phyloP scores from a whole-genome alignment of 2,329 filamentous ascomycete genomes.

The Tolypocladium capitatum region DNA sequence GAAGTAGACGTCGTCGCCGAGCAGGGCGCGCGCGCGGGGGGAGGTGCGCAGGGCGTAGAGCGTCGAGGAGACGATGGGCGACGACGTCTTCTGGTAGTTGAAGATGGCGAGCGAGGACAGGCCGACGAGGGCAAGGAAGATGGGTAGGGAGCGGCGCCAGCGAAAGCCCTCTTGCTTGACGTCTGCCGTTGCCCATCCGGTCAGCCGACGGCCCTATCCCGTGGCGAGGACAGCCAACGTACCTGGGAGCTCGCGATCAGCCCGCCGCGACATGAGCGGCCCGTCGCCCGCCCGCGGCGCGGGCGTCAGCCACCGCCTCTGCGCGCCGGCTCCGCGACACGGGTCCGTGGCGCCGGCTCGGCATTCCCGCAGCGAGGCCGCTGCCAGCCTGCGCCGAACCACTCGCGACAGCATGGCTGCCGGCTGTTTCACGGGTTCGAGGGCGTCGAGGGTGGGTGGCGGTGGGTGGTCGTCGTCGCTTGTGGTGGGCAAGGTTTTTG shows the following conservation, averaged over 20 bases:
- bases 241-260: conserved; percentile 56
- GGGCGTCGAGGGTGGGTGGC: neutral
- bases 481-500: conserved; percentile 1
- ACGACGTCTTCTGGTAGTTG: conserved; percentile 97
- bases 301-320: conserved; percentile 36
- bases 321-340: conserved; percentile 8
- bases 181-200: conserved; percentile 14
- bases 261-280: conserved; percentile 50
- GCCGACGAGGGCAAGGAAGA: conserved; percentile 64
- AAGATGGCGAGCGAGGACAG: conserved; percentile 75
- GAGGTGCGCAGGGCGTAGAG: conserved; percentile 86
- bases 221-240: conserved; percentile 1
- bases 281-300: conserved; percentile 47
- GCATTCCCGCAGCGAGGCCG: conserved; percentile 9
- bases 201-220: conserved; percentile 1
- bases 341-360: conserved; percentile 3
- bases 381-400: conserved; percentile 11
- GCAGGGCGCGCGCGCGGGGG: conserved; percentile 54
- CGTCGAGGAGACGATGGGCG: conserved; percentile 71
- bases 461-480: neutral
- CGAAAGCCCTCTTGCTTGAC: conserved; percentile 33
- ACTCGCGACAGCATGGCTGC: conserved; percentile 8
- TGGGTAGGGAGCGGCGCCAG: conserved; percentile 62
- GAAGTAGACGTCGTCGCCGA: conserved; percentile 84
- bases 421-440: neutral